Conservation (phyloP, 345 rosid species). For the Raphanus raphanistrum region DNA sequence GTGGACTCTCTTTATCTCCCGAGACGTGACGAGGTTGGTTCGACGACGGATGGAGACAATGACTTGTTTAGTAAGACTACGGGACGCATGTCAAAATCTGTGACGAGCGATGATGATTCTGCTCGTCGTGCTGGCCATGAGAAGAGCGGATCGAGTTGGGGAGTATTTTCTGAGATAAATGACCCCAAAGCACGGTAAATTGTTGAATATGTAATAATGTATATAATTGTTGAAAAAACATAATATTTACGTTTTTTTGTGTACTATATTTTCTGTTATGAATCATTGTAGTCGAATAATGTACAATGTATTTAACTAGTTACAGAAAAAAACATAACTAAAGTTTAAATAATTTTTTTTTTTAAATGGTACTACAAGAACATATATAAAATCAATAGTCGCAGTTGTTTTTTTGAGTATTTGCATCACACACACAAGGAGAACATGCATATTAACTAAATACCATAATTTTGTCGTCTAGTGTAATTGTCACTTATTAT, state of each 20-base stretch:
- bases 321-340: not conserved
- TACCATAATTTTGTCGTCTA: too few relatives aligned
- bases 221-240: not conserved
- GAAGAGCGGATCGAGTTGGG: conserved; percentile 31
- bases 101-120: conserved; percentile 14
- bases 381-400: not conserved
- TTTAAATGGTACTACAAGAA: not conserved
- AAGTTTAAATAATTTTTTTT: not conserved
- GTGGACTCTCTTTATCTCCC: not conserved
- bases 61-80: conserved; percentile 22
- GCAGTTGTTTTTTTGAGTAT: too few relatives aligned
- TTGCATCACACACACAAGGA: too few relatives aligned
- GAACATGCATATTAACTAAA: too few relatives aligned
- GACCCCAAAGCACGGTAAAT: conserved; percentile 25
- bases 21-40: conserved; percentile 13
- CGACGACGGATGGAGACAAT: conserved; percentile 20
- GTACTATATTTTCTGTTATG: not conserved
- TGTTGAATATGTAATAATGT: not conserved
- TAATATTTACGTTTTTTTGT: not conserved
- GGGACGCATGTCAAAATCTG: conserved; percentile 4
- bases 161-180: conserved; percentile 30
- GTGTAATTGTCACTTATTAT: too few relatives aligned
- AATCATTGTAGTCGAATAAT: not conserved
- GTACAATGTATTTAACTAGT: not conserved
- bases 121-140: not conserved